Conservation (phyloP, 768 basidiomycete species). For the Boletus insuetus region DNA sequence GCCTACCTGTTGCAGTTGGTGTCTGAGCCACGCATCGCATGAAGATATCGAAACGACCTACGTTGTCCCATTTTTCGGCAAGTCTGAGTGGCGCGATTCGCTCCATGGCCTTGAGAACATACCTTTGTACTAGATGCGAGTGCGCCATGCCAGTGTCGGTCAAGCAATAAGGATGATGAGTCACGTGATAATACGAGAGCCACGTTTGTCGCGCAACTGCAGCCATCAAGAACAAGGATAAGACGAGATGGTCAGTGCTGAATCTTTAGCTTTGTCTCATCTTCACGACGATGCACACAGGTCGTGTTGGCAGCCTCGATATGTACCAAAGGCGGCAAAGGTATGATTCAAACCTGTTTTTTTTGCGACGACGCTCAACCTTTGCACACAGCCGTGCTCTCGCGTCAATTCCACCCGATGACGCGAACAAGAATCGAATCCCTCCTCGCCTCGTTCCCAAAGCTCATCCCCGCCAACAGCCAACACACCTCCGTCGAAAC, state of each 20-base stretch:
- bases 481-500: slow-evolving; percentile 98
- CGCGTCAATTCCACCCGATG: slow-evolving; percentile 95
- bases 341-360: slow-evolving; percentile 42
- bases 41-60: slow-evolving; percentile 38
- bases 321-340: slow-evolving; percentile 93
- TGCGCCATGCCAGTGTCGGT: slow-evolving; percentile 3
- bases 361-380: neutral
- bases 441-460: slow-evolving; percentile 94
- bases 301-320: slow-evolving; percentile 93
- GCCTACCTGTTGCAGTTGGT: slow-evolving; percentile 51
- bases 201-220: slow-evolving; percentile 10
- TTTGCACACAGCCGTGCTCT: slow-evolving; percentile 72
- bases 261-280: neutral
- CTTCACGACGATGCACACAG: slow-evolving; percentile 38
- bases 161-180: neutral
- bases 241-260: slow-evolving; percentile 21
- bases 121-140: slow-evolving; percentile 33
- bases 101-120: slow-evolving; percentile 69
- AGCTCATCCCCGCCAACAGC: slow-evolving; percentile 90
- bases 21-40: slow-evolving; percentile 4
- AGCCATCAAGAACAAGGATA: neutral
- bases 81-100: slow-evolving; percentile 82
- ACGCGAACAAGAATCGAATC: slow-evolving; percentile 90
- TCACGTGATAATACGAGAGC: slow-evolving; percentile 17
- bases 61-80: slow-evolving; percentile 94